Conservation (phyloP, 495 filamentous ascomycete species). For the Aspergillus nanangensis region DNA sequence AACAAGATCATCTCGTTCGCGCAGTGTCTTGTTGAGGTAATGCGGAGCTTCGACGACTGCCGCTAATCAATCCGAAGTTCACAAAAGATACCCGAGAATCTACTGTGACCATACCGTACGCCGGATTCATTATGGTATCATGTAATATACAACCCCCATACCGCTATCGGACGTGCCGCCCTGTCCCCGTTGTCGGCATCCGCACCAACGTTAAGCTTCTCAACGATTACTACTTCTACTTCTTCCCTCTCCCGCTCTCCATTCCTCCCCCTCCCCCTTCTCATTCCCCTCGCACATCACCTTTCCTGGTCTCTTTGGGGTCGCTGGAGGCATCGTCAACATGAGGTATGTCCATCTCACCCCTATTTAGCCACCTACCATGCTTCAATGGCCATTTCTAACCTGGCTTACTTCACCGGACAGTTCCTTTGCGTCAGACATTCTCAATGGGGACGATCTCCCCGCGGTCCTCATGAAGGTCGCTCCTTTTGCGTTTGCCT, state of each 20-base stretch:
- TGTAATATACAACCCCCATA: too few species aligned
- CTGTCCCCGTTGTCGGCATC: background rate
- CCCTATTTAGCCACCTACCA: background rate
- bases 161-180: too few species aligned
- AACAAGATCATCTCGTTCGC: too few species aligned
- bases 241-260: conserved; percentile 6
- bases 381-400: too few species aligned
- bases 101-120: too few species aligned
- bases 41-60: too few species aligned
- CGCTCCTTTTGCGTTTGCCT: background rate
- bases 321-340: background rate
- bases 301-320: background rate
- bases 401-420: background rate
- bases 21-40: too few species aligned
- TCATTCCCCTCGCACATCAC: background rate
- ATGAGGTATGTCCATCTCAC: background rate
- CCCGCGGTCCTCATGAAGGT: background rate
- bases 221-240: conserved; percentile 6
- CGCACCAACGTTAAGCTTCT: background rate
- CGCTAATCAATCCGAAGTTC: too few species aligned
- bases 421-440: background rate
- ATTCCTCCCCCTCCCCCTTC: conserved; percentile 3
- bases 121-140: too few species aligned
- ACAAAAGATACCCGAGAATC: too few species aligned
- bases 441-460: background rate